phyloP scores from a whole-genome alignment of 164 flowering plant species.

The Malania oleifera region DNA sequence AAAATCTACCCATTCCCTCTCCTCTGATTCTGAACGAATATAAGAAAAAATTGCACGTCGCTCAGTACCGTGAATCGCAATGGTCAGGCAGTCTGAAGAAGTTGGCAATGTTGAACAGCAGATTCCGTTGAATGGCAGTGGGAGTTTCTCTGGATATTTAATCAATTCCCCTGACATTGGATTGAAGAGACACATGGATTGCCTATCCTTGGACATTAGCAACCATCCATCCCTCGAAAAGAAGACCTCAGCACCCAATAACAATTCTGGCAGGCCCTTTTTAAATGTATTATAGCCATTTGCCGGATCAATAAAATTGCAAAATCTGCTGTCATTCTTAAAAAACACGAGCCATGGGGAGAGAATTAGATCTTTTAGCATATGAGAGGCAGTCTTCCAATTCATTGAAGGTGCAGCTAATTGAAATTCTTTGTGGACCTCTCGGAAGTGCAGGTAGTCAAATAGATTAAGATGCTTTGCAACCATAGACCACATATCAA shows the following conservation, averaged over 20 bases:
- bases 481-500: too few species aligned
- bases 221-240: neutral
- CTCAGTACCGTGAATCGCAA: too few species aligned
- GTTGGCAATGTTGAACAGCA: too few species aligned
- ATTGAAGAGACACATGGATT: neutral
- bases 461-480: too few species aligned
- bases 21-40: neutral
- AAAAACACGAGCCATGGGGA: neutral
- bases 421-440: neutral
- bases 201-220: neutral
- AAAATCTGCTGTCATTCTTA: neutral
- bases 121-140: too few species aligned
- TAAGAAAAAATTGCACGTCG: too few species aligned
- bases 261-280: neutral
- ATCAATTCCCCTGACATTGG: neutral
- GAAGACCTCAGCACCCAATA: neutral
- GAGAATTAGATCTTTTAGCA: neutral
- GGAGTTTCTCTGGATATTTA: too few species aligned
- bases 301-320: neutral
- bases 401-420: neutral
- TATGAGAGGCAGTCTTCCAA: neutral
- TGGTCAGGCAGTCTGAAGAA: too few species aligned
- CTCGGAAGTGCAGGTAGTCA: neutral
- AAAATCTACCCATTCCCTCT: neutral
- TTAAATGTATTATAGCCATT: too few species aligned